Evolutionary conservation across 441 rosid genomes (phyloP).

Genomic region (Syzygium syzygioides): DNA sequence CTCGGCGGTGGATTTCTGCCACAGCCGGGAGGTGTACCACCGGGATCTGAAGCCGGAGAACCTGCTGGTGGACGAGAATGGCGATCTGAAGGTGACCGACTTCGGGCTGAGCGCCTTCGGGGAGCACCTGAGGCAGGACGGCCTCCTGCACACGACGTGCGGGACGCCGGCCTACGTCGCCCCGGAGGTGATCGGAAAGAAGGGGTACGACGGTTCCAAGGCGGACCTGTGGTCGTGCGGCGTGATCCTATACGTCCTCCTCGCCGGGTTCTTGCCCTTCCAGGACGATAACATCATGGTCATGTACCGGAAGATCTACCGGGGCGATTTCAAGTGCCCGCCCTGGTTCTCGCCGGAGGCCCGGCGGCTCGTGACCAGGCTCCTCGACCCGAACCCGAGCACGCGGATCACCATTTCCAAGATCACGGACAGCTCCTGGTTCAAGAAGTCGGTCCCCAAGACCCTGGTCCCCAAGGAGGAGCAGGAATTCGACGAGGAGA

Average conservation of each 20-base stretch:
- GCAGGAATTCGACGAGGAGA: slow-evolving; percentile 2
- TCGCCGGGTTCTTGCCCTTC: slow-evolving; percentile 79
- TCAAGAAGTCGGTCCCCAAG: slow-evolving; percentile 47
- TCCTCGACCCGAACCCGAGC: slow-evolving; percentile 43
- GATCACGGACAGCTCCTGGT: slow-evolving; percentile 68
- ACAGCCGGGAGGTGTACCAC: slow-evolving; percentile 84
- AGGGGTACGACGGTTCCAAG: slow-evolving; percentile 37
- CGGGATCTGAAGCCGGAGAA: slow-evolving; percentile 86
- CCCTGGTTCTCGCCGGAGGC: slow-evolving; percentile 83
- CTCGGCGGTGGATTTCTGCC: slow-evolving; percentile 82
- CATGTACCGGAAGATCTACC: slow-evolving; percentile 77
- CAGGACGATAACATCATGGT: slow-evolving; percentile 73
- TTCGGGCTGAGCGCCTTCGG: slow-evolving; percentile 58
- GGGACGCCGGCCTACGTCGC: slow-evolving; percentile 83
- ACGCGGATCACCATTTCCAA: slow-evolving; percentile 31
- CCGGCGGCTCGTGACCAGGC: slow-evolving; percentile 55
- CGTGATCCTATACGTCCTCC: slow-evolving; percentile 73
- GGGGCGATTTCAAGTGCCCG: slow-evolving; percentile 87
- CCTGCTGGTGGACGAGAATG: slow-evolving; percentile 64
- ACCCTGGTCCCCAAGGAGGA: slow-evolving; percentile 17
- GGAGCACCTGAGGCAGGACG: slow-evolving; percentile 75
- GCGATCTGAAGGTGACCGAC: slow-evolving; percentile 71
- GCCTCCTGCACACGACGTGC: slow-evolving; percentile 70
- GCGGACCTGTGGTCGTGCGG: slow-evolving; percentile 95
- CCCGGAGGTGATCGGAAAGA: slow-evolving; percentile 14